Percentiles rank a stretch among this genome's conserved stretches.
phyloP scores from a whole-genome alignment of 768 basidiomycete genomes.

The Paxillus involutus region DNA sequence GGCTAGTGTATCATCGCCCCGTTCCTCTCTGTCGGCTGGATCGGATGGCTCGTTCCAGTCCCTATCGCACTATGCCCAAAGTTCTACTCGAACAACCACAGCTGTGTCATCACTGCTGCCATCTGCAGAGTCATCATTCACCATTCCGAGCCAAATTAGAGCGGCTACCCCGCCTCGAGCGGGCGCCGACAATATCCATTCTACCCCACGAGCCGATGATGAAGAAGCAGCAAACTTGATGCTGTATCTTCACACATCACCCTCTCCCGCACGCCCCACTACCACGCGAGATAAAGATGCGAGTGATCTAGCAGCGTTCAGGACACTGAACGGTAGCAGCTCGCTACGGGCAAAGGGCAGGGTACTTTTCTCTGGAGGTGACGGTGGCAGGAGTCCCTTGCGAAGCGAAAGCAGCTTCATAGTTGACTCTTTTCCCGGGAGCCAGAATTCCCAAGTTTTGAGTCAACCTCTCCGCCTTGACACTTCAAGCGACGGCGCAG shows the following conservation, averaged over 20 bases:
- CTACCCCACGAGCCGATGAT: slow-evolving; percentile 63
- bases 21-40: slow-evolving; percentile 67
- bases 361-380: slow-evolving; percentile 61
- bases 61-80: slow-evolving; percentile 64
- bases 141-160: slow-evolving; percentile 18
- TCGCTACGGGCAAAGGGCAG: slow-evolving; percentile 61
- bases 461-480: slow-evolving; percentile 19
- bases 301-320: slow-evolving; percentile 56
- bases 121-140: slow-evolving; percentile 41
- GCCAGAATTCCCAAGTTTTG: slow-evolving; percentile 23
- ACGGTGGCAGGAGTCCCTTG: slow-evolving; percentile 24
- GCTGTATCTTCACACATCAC: slow-evolving; percentile 82
- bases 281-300: slow-evolving; percentile 45
- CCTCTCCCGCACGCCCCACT: slow-evolving; percentile 69
- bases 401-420: slow-evolving; percentile 29
- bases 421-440: slow-evolving; percentile 24
- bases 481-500: slow-evolving; percentile 10
- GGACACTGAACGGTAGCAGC: slow-evolving; percentile 49
- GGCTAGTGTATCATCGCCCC: slow-evolving; percentile 62
- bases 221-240: slow-evolving; percentile 83
- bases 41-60: slow-evolving; percentile 68
- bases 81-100: slow-evolving; percentile 56
- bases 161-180: slow-evolving; percentile 37
- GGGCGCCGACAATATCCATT: slow-evolving; percentile 33
- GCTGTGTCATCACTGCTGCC: slow-evolving; percentile 39